Percentiles rank a stretch among this genome's conserved stretches.
These are phyloP conservation scores for Microcyclospora pomicola DNA, from an alignment of 2,329 filamentous ascomycete genomes.

Conservation along the genomic window DNA sequence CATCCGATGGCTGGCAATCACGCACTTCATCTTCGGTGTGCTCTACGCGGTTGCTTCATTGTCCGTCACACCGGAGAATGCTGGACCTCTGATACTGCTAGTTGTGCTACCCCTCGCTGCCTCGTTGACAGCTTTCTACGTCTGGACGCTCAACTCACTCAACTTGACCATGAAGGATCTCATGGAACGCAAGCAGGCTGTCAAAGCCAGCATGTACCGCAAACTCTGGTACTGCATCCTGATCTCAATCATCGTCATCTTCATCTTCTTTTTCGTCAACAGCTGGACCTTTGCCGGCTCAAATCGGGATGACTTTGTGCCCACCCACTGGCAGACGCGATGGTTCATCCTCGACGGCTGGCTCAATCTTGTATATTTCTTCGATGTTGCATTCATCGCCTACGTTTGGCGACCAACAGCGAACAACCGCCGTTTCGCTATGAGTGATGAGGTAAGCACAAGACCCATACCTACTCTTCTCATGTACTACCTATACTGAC, in stretches of 20 bases:
- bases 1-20: constrained; percentile 77
- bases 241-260: constrained; percentile 83
- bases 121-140: constrained; percentile 90
- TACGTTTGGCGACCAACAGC: constrained; percentile 94
- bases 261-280: constrained; percentile 97
- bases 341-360: constrained; percentile 98
- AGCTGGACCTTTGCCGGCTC: constrained; percentile 85
- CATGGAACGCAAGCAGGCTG: constrained; percentile 82
- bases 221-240: constrained; percentile 98
- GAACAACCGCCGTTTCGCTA: constrained; percentile 93
- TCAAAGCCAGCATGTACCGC: constrained; percentile 92
- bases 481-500: constrained; percentile 2
- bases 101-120: constrained; percentile 85
- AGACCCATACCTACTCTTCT: not conserved
- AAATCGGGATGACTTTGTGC: constrained; percentile 76
- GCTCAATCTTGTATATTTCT: constrained; percentile 92
- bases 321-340: constrained; percentile 89
- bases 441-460: constrained; percentile 80
- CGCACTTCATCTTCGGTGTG: constrained; percentile 88
- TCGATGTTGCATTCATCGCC: constrained; percentile 81
- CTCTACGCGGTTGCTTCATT: constrained; percentile 86
- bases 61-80: constrained; percentile 75
- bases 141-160: constrained; percentile 94
- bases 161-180: constrained; percentile 93
- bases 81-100: constrained; percentile 78